Conservation (phyloP, 78 protist genomes). For the Speleostelium caveatum region DNA sequence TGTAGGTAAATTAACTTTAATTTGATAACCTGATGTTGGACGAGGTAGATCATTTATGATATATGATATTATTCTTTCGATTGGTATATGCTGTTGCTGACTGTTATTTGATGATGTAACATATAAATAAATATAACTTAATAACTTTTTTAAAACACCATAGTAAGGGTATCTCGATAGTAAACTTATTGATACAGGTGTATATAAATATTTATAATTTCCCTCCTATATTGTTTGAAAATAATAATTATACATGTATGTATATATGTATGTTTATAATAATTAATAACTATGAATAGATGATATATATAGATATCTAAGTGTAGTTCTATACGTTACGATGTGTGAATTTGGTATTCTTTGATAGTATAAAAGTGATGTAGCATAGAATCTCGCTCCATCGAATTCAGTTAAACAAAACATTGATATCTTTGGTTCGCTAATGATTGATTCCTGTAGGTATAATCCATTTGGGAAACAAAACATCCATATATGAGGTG, state of each 20-base stretch:
- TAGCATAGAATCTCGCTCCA: constrained; percentile 71
- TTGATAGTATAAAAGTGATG: constrained; percentile 55
- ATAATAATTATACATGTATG: not conserved
- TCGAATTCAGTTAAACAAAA: constrained; percentile 68
- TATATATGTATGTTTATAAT: not conserved
- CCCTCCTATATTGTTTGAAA: not conserved
- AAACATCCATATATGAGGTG: constrained; percentile 78
- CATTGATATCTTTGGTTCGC: constrained; percentile 57
- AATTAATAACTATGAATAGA: not conserved
- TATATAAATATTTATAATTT: constrained; percentile 19
- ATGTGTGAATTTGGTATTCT: constrained; percentile 39
- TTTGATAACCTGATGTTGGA: constrained; percentile 45
- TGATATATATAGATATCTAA: not conserved
- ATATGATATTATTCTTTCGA: constrained; percentile 77
- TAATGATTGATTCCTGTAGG: not conserved
- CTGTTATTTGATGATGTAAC: not conserved
- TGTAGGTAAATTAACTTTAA: constrained; percentile 20
- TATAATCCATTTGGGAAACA: constrained; percentile 75
- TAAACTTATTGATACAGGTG: constrained; percentile 72
- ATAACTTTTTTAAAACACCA: constrained; percentile 29
- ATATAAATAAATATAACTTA: constrained; percentile 58
- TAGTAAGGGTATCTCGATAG: constrained; percentile 70
- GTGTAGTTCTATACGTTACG: constrained; percentile 3
- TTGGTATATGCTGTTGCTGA: constrained; percentile 22
- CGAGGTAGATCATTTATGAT: constrained; percentile 67